Conservation (phyloP, 805 yeast species). For the Candida coquimbonensis region DNA sequence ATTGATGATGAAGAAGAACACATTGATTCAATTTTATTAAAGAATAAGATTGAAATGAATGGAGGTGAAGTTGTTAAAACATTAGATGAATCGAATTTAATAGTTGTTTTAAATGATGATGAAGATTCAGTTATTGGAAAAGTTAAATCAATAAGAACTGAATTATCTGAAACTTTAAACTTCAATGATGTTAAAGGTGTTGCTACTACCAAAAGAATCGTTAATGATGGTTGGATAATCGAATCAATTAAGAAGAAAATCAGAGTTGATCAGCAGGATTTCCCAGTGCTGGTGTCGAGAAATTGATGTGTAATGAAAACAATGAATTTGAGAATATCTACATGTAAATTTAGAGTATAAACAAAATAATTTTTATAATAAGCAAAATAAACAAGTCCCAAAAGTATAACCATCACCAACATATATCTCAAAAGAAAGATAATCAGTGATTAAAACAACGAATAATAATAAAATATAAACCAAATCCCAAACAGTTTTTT, state of each 20-base stretch:
- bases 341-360: not conserved
- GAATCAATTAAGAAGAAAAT: slow-evolving; percentile 25
- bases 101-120: slow-evolving; percentile 29
- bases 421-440: too few relatives aligned
- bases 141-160: slow-evolving; percentile 6
- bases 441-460: not conserved
- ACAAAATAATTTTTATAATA: too few relatives aligned
- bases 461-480: not conserved
- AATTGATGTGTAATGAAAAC: not conserved
- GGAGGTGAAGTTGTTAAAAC: slow-evolving; percentile 36
- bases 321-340: not conserved
- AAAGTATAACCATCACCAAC: too few relatives aligned
- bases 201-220: slow-evolving; percentile 3
- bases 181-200: not conserved
- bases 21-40: slow-evolving; percentile 7
- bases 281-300: slow-evolving; percentile 7
- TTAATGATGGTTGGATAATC: slow-evolving; percentile 27
- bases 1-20: not conserved
- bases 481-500: not conserved
- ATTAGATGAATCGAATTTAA: slow-evolving; percentile 28
- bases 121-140: not conserved
- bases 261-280: slow-evolving; percentile 29
- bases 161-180: slow-evolving; percentile 4
- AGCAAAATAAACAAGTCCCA: not conserved
- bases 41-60: slow-evolving; percentile 28